Evolutionary conservation across 2,329 filamentous ascomycete species (phyloP), one percentile per base, ranked within the genome.

Genomic region (Pseudogymnoascus pannorum): DNA sequence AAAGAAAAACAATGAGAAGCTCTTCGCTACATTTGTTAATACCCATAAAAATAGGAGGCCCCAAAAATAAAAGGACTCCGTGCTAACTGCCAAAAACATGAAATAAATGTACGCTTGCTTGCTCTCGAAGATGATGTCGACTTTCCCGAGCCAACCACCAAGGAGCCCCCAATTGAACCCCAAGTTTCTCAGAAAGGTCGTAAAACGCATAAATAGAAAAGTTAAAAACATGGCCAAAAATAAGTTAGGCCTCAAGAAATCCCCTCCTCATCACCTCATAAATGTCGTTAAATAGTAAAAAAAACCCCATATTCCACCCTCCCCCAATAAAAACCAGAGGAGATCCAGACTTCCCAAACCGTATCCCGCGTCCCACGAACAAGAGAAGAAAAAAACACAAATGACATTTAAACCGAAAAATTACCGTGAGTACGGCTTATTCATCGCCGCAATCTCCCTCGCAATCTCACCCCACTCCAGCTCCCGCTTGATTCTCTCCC

Each of bases 371-470:
- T 24, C 24, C 40, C 40, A 20, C 40, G 9, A 22, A 6, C 40
- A 18, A 24, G 14, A 22, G 12, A 22, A 22, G 12, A 24, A 48
- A 44, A 9, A 26, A 4, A 8, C 44, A 54, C 29, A 54, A 6
- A 14, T 1, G 12, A 14, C 4, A 29, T n/a, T n/a, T n/a, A 54
- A 54, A 54, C 22, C 42, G 2, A 1, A 22, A 44, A 29, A 54
- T 54, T 9, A 54, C 3, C 44, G 44, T 8, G 44, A 54, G 26
- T 97, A 97, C 14, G 94, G 94, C 69, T 89, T 87, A 72, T 99
- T 99, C 91, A 99, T 95, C 26, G 93, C 79, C 4, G 94, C 92
- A 67, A 99, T 92, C 75, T 97, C 93, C 66, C 92, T 82, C 5
- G 91, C 83, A 64, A 97, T 88, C 57, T 91, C 90, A 6, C 84